These are phyloP conservation scores for Solanum rostratum DNA, from an alignment of 257 asterid species.

Conservation along the genomic window DNA sequence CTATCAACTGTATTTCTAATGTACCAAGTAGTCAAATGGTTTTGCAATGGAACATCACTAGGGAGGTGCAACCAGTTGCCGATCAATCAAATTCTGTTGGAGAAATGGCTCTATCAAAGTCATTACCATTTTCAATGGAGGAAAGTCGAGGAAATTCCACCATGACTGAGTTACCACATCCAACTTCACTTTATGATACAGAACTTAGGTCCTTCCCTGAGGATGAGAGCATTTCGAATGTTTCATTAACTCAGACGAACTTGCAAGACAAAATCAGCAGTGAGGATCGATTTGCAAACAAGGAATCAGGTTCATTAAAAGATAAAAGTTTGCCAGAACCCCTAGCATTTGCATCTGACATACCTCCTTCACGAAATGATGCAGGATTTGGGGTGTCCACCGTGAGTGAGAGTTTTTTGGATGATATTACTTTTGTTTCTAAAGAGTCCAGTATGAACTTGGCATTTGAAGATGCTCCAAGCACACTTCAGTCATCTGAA, in stretches of 20 bases:
- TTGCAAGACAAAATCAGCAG: not conserved
- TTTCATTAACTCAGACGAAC: not conserved
- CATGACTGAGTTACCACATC: not conserved
- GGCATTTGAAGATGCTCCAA: not conserved
- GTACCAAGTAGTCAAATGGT: not conserved
- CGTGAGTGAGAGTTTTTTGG: not conserved
- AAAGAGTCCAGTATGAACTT: not conserved
- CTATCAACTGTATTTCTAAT: not conserved
- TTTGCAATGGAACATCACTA: not conserved
- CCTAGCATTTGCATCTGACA: not conserved
- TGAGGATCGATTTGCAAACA: not conserved
- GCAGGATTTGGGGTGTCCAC: constrained; percentile 9
- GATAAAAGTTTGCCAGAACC: not conserved
- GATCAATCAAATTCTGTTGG: not conserved
- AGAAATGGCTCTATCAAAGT: not conserved
- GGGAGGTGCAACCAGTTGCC: not conserved
- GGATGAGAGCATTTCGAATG: not conserved
- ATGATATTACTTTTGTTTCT: constrained; percentile 5
- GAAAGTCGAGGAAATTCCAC: not conserved
- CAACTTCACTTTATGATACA: constrained; percentile 10
- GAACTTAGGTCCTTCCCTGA: constrained; percentile 2
- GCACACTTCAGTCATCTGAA: constrained; percentile 16
- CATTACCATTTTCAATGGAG: not conserved
- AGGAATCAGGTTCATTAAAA: not conserved
- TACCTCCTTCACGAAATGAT: constrained; percentile 13